A percentile compares a stretch with the other conserved stretches of the same genome.
phyloP scores from a whole-genome alignment of 495 filamentous ascomycete genomes.

The Neurospora sp. region DNA sequence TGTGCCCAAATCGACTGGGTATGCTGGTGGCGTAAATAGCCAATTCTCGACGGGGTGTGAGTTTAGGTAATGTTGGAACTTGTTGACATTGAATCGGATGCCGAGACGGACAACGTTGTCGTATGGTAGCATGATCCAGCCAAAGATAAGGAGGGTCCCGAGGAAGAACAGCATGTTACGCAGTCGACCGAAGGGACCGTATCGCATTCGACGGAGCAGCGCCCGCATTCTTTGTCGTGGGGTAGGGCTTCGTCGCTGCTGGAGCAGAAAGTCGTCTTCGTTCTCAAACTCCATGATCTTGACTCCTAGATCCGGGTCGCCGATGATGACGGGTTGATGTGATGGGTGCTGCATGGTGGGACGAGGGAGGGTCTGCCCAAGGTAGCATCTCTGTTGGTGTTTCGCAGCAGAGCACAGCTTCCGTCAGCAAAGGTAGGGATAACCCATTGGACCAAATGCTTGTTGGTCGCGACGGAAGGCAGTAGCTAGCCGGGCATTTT shows the following conservation, averaged over 20 bases:
- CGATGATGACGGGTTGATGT: background rate
- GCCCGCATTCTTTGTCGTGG: background rate
- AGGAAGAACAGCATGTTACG: background rate
- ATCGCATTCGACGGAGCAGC: background rate
- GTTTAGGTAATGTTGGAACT: background rate
- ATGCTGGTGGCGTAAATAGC: slow-evolving; percentile 10
- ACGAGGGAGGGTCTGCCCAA: background rate
- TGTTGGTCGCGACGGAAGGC: background rate
- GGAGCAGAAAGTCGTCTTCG: background rate
- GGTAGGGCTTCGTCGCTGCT: background rate
- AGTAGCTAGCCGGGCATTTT: background rate
- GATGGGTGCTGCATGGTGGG: background rate
- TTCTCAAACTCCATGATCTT: background rate
- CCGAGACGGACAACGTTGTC: slow-evolving; percentile 14
- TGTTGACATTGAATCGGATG: slow-evolving; percentile 11
- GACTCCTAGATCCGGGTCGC: background rate
- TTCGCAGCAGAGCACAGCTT: background rate
- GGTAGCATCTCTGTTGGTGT: background rate
- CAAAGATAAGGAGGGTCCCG: slow-evolving; percentile 1
- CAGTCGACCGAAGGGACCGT: background rate
- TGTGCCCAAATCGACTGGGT: slow-evolving; percentile 19
- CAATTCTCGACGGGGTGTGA: slow-evolving; percentile 8
- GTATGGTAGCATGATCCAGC: slow-evolving; percentile 14
- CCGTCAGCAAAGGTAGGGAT: background rate
- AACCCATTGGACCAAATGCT: background rate